phyloP scores from a whole-genome alignment of 768 basidiomycete species.

The Pisolithus sp. region DNA sequence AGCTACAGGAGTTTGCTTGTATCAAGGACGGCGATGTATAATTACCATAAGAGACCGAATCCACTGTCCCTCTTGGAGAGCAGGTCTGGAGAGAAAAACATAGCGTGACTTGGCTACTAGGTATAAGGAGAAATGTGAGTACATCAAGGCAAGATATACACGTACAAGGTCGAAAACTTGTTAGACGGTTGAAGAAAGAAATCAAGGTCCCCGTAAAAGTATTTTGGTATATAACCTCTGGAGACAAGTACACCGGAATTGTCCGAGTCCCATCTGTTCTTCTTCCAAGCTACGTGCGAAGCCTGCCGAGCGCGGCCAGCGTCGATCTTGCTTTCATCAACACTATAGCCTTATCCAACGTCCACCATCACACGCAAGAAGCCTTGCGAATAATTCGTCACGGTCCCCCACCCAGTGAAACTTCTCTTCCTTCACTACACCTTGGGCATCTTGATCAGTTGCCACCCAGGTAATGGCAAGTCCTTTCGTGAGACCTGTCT shows the following conservation, averaged over 20 bases:
- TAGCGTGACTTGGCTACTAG: constrained; percentile 20
- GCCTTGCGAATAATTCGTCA: constrained; percentile 61
- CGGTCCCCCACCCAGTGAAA: constrained; percentile 56
- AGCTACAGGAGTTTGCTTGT: neutral
- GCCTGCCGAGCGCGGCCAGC: constrained; percentile 4
- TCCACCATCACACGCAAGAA: constrained; percentile 45
- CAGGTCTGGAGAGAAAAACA: constrained; percentile 87
- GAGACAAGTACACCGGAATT: constrained; percentile 1
- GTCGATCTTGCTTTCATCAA: neutral
- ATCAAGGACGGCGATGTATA: neutral
- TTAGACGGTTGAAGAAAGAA: neutral
- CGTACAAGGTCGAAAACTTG: neutral
- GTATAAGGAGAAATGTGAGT: neutral
- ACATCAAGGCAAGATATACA: constrained; percentile 2
- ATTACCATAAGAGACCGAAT: constrained; percentile 81
- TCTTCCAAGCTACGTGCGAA: constrained; percentile 18
- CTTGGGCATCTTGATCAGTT: constrained; percentile 19
- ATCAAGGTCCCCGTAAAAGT: neutral
- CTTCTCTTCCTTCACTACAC: constrained; percentile 41
- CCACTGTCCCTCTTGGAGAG: constrained; percentile 79
- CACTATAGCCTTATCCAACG: constrained; percentile 44
- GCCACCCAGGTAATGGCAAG: constrained; percentile 42
- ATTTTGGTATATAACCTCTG: neutral
- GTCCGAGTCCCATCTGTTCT: constrained; percentile 6
- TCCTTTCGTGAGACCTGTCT: constrained; percentile 47